These are phyloP conservation scores for Onygena corvina DNA, from an alignment of 2,329 filamentous ascomycete species.

Conservation along the genomic window DNA sequence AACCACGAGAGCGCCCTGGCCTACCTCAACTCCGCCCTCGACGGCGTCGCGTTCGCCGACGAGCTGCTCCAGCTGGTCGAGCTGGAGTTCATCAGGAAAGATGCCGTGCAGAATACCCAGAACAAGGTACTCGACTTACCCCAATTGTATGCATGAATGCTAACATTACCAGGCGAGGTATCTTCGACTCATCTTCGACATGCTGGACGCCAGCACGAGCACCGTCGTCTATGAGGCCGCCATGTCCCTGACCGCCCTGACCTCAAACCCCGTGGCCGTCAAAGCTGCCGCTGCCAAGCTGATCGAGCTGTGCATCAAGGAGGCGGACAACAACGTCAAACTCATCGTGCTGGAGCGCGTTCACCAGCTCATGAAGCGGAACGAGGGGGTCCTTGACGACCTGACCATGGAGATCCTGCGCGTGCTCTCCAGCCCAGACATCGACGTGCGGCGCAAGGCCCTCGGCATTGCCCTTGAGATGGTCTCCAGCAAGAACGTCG, in stretches of 20 bases:
- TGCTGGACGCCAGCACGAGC: slow-evolving; percentile 81
- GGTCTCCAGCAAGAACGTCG: slow-evolving; percentile 97
- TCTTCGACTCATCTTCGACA: slow-evolving; percentile 86
- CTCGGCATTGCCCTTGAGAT: slow-evolving; percentile 85
- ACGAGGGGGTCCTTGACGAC: slow-evolving; percentile 84
- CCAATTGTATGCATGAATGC: too few relatives aligned
- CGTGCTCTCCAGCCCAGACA: slow-evolving; percentile 86
- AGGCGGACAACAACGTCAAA: slow-evolving; percentile 98
- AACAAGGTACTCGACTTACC: slow-evolving; percentile 89
- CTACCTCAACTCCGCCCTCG: slow-evolving; percentile 80
- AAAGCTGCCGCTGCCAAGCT: slow-evolving; percentile 94
- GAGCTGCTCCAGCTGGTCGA: slow-evolving; percentile 88
- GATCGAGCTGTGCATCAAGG: slow-evolving; percentile 93
- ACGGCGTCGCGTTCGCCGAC: slow-evolving; percentile 85
- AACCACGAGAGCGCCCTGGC: slow-evolving; percentile 85
- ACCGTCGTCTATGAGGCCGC: slow-evolving; percentile 97
- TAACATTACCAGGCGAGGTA: slow-evolving; percentile 86
- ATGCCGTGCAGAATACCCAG: slow-evolving; percentile 84
- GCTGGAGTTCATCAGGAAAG: slow-evolving; percentile 93
- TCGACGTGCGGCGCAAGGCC: slow-evolving; percentile 88
- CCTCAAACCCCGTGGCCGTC: slow-evolving; percentile 91
- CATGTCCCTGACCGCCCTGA: slow-evolving; percentile 83
- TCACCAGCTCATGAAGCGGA: slow-evolving; percentile 71
- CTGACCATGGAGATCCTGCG: slow-evolving; percentile 94
- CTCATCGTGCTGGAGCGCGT: slow-evolving; percentile 94